A percentile compares a stretch with the other conserved stretches of the same genome.
Conservation (phyloP, 495 filamentous ascomycete species). For the Penicillium goetzii region DNA sequence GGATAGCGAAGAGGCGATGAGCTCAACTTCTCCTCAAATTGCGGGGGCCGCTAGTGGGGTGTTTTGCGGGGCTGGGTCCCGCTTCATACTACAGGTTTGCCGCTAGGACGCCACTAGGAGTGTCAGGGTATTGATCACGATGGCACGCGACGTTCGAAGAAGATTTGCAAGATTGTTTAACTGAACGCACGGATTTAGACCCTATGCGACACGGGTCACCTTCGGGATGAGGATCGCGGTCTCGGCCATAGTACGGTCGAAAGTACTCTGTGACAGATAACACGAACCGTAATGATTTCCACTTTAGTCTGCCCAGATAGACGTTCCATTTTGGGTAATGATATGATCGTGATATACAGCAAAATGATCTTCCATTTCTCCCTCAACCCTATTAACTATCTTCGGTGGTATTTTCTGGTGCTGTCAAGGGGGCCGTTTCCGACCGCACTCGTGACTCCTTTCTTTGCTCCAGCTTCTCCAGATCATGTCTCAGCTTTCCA, state of each 20-base stretch:
- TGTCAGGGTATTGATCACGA: not conserved
- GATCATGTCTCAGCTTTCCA: constrained; percentile 11
- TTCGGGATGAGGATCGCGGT: not conserved
- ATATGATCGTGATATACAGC: not conserved
- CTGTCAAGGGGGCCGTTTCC: not conserved
- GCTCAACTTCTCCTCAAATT: not conserved
- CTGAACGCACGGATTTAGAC: not conserved
- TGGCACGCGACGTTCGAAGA: not conserved
- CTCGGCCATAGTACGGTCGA: too few species aligned
- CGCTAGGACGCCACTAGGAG: not conserved
- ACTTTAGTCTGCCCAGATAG: too few species aligned
- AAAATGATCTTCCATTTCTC: not conserved
- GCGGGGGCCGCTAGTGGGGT: not conserved
- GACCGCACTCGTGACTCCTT: constrained; percentile 14
- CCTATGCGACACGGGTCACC: not conserved
- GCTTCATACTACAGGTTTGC: not conserved
- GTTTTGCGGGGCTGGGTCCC: not conserved
- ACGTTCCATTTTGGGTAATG: too few species aligned
- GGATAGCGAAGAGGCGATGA: not conserved
- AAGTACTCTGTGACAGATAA: too few species aligned
- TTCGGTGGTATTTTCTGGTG: not conserved
- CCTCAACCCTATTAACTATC: not conserved
- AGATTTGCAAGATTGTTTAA: not conserved
- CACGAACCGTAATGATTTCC: too few species aligned
- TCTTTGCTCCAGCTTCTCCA: constrained; percentile 24